These are phyloP conservation scores for Stentor roeselii DNA, from an alignment of 73 alveolate species.

Conservation along the genomic window DNA sequence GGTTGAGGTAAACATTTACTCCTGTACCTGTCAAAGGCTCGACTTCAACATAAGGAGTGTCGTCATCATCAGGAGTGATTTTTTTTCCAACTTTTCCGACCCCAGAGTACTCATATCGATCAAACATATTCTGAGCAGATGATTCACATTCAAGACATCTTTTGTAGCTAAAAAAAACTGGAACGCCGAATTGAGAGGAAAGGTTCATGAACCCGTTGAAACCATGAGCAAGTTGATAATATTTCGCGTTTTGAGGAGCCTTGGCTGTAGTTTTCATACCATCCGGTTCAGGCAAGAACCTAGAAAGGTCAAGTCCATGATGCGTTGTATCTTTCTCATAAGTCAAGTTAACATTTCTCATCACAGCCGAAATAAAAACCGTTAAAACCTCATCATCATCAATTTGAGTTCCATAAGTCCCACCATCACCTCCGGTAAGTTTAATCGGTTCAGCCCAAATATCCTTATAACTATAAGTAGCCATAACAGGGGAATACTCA, in stretches of 20 bases:
- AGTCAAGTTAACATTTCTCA: background rate
- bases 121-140: constrained; percentile 19
- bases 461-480: background rate
- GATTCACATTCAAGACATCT: background rate
- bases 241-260: background rate
- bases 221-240: constrained; percentile 15
- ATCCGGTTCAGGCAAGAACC: background rate
- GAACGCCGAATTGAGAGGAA: constrained; percentile 6
- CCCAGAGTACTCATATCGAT: background rate
- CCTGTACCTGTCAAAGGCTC: constrained; percentile 18
- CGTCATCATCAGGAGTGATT: background rate
- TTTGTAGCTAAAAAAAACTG: background rate
- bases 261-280: background rate
- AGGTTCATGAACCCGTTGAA: constrained; percentile 4
- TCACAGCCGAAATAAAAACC: background rate
- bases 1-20: background rate
- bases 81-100: background rate
- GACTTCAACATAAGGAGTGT: background rate
- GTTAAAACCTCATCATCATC: background rate
- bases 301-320: background rate
- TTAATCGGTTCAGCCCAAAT: background rate
- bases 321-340: background rate
- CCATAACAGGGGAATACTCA: background rate
- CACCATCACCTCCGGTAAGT: constrained; percentile 14
- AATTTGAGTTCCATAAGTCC: background rate